Evolutionary conservation across 2,329 filamentous ascomycete genomes (phyloP).

Genomic region (Lizonia empirigonia): DNA sequence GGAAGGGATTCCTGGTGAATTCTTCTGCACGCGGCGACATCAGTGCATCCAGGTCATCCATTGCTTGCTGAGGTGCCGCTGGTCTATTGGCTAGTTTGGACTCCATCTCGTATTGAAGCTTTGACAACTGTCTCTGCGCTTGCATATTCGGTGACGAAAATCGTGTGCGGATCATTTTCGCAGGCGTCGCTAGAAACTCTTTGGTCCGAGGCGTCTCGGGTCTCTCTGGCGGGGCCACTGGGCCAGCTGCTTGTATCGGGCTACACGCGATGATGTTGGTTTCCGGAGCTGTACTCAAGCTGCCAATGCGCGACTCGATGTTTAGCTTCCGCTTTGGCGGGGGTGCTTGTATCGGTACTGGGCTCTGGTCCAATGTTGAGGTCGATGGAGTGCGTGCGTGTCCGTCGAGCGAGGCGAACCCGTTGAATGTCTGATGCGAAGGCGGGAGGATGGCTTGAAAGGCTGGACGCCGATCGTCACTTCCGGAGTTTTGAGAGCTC

Average conservation of each 20-base stretch:
- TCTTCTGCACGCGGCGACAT: slow-evolving; percentile 75
- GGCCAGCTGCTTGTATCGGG: slow-evolving; percentile 16
- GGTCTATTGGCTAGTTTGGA: slow-evolving; percentile 41
- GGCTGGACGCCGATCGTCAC: slow-evolving; percentile 40
- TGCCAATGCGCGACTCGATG: slow-evolving; percentile 30
- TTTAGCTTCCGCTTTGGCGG: slow-evolving; percentile 17
- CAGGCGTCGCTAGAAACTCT: slow-evolving; percentile 39
- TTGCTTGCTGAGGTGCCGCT: slow-evolving; percentile 33
- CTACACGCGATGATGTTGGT: slow-evolving; percentile 16
- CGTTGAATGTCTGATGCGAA: slow-evolving; percentile 40
- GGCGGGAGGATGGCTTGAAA: slow-evolving; percentile 47
- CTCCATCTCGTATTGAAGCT: slow-evolving; percentile 49
- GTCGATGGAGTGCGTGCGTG: slow-evolving; percentile 37
- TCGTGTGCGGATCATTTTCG: slow-evolving; percentile 41
- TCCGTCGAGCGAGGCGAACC: slow-evolving; percentile 45
- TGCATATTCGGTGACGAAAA: slow-evolving; percentile 50
- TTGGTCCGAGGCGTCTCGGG: slow-evolving; percentile 24
- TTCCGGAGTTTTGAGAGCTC: slow-evolving; percentile 23
- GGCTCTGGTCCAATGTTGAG: slow-evolving; percentile 15
- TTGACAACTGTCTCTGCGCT: slow-evolving; percentile 46
- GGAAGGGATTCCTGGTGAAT: slow-evolving; percentile 65
- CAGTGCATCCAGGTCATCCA: slow-evolving; percentile 58
- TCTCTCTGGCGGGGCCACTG: slow-evolving; percentile 17
- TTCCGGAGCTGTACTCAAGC: slow-evolving; percentile 29
- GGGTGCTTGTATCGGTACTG: slow-evolving; percentile 17